Percentiles rank a stretch among this genome's conserved stretches.
These are phyloP conservation scores for Colletotrichum paranaense DNA, from an alignment of 2,329 filamentous ascomycete genomes.

Conservation along the genomic window DNA sequence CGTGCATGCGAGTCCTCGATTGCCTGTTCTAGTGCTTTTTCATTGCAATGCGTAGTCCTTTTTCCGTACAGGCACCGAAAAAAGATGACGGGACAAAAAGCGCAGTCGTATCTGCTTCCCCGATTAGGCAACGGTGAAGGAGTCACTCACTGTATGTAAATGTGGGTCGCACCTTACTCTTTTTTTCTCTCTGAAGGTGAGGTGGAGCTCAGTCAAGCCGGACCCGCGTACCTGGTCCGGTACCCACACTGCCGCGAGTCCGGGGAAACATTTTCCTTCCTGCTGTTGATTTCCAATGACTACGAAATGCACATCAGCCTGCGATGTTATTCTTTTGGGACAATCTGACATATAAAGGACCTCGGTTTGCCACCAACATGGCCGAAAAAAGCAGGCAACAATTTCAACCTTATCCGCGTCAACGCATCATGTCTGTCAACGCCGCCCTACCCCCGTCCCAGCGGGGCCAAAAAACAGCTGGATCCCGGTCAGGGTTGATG, in stretches of 20 bases:
- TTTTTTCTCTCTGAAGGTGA: neutral
- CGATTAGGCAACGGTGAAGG: constrained; percentile 8
- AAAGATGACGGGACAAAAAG: neutral
- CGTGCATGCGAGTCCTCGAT: neutral
- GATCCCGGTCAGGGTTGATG: neutral
- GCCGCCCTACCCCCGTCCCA: neutral
- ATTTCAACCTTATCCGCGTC: neutral
- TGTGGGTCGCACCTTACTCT: neutral
- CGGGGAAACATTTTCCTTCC: neutral
- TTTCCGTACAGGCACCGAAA: no score
- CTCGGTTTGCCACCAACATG: neutral
- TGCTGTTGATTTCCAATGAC: neutral
- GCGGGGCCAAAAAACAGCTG: neutral
- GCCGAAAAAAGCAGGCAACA: neutral
- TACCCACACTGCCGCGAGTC: neutral
- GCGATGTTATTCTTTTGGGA: neutral
- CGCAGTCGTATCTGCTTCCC: constrained; percentile 22
- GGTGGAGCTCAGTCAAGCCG: neutral
- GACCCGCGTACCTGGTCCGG: neutral
- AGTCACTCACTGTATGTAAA: neutral
- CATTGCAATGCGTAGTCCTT: neutral
- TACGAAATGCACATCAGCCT: neutral
- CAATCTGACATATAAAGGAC: neutral
- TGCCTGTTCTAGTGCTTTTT: neutral
- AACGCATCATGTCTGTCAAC: neutral